Evolutionary conservation across 179 eudicot genomes (phyloP).

Genomic region (Silene vulgaris): DNA sequence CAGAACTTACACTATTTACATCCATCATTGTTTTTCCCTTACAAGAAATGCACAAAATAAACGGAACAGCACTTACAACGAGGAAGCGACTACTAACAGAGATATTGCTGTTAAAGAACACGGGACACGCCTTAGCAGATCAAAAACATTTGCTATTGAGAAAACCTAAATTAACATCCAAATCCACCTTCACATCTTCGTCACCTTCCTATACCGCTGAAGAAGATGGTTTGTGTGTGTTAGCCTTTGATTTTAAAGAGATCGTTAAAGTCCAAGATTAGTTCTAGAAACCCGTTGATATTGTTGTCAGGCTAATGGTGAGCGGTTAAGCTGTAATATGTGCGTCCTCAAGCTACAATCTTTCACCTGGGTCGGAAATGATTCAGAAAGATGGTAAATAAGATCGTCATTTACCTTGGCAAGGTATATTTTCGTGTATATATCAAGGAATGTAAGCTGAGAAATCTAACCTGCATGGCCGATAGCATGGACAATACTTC

Average conservation of each 20-base stretch:
- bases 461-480: constrained; percentile 57
- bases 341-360: constrained; percentile 88
- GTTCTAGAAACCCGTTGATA: constrained; percentile 41
- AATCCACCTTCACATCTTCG: constrained; percentile 27
- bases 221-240: constrained; percentile 23
- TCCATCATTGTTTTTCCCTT: constrained; percentile 22
- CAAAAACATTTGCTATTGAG: constrained; percentile 26
- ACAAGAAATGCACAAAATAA: constrained; percentile 20
- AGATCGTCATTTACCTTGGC: neutral
- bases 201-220: constrained; percentile 26
- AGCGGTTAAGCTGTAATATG: constrained; percentile 63
- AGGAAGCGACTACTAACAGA: constrained; percentile 23
- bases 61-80: constrained; percentile 22
- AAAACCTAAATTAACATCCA: constrained; percentile 22
- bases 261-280: constrained; percentile 44
- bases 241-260: constrained; percentile 23
- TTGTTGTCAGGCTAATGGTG: constrained; percentile 57
- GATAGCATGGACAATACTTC: constrained; percentile 55
- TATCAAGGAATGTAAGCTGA: neutral
- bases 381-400: neutral
- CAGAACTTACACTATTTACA: constrained; percentile 37
- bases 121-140: constrained; percentile 30
- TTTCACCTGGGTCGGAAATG: constrained; percentile 52
- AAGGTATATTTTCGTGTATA: neutral
- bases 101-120: constrained; percentile 22